Evolutionary conservation across 768 basidiomycete species (phyloP), one percentile per base, ranked within the genome.

Genomic region (Coprinopsis sp.): DNA sequence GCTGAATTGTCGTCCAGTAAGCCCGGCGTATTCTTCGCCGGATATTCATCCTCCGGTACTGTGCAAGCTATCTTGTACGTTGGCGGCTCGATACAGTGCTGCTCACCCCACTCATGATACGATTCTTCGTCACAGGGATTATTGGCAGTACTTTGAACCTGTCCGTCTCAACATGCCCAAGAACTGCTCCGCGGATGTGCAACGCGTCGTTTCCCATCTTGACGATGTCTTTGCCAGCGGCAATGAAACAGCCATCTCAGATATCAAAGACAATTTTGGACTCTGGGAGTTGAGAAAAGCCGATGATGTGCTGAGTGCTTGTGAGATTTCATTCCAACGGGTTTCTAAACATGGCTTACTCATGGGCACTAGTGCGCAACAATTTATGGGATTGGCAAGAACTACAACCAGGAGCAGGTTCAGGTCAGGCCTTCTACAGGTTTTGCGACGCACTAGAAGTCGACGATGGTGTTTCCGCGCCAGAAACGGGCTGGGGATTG

Each of bases 61-160:
- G 82, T 86, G 8, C 69, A 84, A 58, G 76, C 81, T 7, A 82
- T 81, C 52, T 54, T 72, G 71, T 72, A 44, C 47, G 74, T 41
- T 28, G 8, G 10, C n/a, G 25, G 19, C 5, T 44, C 2, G 28
- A 25, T 28, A 30, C n/a, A 1, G 28, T 21, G 16, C 3, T 13
- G 11, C 44, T 22, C 37, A 28, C 7, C 14, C 18, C 19, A 49
- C 14, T 25, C 40, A 16, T 52, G 16, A 30, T 39, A 3, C 21
- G 29, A 21, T 23, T 18, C 18, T 14, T 38, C 44, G 27, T 37
- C 47, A 51, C 53, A 76, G 76, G 13, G 70, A 83, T 58, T 83
- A 78, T 57, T 86, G 82, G 82, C 69, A 68, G 51, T 89, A 87
- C 56, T 87, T 84, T 60, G 84, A 85, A 49, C 84, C 84, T 11